Percentiles rank a stretch among this genome's conserved stretches.
Evolutionary conservation across 2,329 filamentous ascomycete genomes (phyloP).

Genomic region (Pleurostoma richardsiae): DNA sequence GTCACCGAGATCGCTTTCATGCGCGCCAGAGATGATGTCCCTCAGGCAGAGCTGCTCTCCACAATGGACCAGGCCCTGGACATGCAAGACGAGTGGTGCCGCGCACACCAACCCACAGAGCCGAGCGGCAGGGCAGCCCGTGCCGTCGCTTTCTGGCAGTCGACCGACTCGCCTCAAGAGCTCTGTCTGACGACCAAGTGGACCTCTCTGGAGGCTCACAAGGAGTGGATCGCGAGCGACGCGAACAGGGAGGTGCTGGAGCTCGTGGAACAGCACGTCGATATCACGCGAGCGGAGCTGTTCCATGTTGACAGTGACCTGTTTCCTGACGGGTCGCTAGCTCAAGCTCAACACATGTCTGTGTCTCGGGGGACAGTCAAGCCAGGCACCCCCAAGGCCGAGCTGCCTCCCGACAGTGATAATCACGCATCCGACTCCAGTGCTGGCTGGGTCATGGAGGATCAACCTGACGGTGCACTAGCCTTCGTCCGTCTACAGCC

Average conservation of each 20-base stretch:
- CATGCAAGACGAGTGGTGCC: neutral
- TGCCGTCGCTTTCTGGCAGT: neutral
- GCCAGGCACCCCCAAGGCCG: neutral
- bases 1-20: neutral
- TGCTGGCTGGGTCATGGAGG: neutral
- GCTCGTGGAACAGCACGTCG: neutral
- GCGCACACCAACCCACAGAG: neutral
- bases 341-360: neutral
- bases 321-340: neutral
- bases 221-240: neutral
- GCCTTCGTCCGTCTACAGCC: neutral
- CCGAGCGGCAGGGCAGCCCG: neutral
- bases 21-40: neutral
- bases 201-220: neutral
- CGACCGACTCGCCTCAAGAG: neutral
- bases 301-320: neutral
- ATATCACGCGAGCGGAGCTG: neutral
- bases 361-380: neutral
- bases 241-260: neutral
- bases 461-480: neutral
- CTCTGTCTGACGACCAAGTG: neutral
- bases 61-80: neutral
- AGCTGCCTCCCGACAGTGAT: neutral
- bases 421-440: neutral
- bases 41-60: neutral